Evolutionary conservation across 164 flowering plant species (phyloP).

Genomic region (Annona squamosa): DNA sequence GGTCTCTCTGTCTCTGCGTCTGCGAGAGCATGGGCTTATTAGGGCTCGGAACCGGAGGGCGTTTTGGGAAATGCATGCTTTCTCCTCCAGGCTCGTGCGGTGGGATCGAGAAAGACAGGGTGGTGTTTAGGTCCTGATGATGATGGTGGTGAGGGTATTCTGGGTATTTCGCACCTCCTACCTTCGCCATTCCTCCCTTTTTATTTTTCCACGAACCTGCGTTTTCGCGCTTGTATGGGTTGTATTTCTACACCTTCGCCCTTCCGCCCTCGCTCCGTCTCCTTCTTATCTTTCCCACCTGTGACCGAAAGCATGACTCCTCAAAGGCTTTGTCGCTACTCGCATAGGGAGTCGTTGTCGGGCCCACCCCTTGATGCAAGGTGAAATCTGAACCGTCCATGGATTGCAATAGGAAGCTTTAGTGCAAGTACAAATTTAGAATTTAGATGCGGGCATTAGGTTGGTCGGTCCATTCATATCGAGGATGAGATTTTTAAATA

Average conservation of each 20-base stretch:
- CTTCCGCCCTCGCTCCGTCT: not conserved
- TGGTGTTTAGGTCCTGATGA: not conserved
- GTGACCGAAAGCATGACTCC: not conserved
- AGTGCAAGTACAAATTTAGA: no score
- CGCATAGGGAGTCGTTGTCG: not conserved
- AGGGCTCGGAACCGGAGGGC: slow-evolving; percentile 9
- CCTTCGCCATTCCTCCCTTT: not conserved
- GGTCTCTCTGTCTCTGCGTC: not conserved
- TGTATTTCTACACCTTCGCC: not conserved
- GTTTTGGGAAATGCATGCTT: not conserved
- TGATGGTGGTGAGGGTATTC: not conserved
- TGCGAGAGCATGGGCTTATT: not conserved
- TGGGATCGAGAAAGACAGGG: slow-evolving; percentile 6
- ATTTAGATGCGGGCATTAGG: no score
- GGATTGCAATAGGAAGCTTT: no score
- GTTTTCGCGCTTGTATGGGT: not conserved
- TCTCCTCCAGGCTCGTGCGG: not conserved
- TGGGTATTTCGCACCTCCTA: not conserved
- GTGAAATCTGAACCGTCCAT: no score
- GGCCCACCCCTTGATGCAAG: no score
- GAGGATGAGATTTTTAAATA: no score
- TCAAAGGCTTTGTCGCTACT: not conserved
- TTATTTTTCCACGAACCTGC: not conserved
- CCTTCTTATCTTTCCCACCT: not conserved
- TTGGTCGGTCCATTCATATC: no score